A percentile compares a stretch with the other conserved stretches of the same genome.
phyloP scores from a whole-genome alignment of 1,284 basidiomycete species.

The Inonotus hispidus region DNA sequence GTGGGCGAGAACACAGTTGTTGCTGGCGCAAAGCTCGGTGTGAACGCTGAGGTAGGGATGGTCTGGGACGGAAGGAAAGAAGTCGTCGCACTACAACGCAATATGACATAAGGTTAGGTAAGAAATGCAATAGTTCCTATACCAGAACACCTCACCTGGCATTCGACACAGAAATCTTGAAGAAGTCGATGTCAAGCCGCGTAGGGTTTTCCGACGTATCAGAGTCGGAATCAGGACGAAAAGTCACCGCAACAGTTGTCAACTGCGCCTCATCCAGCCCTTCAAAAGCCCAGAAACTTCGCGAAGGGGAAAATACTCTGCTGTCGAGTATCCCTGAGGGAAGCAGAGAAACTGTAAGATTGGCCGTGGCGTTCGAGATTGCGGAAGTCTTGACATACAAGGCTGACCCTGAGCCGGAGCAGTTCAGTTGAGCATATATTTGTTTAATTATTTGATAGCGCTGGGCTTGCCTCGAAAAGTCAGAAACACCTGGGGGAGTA shows the following conservation, averaged over 20 bases:
- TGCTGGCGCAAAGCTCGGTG: conserved; percentile 28
- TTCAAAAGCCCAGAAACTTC: conserved; percentile 31
- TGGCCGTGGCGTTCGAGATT: conserved; percentile 44
- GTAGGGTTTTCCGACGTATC: conserved; percentile 12
- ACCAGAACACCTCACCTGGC: conserved; percentile 31
- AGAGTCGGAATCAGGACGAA: conserved; percentile 25
- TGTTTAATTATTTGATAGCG: not conserved
- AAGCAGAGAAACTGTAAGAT: conserved; percentile 41
- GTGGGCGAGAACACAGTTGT: conserved; percentile 20
- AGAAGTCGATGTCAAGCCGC: conserved; percentile 37
- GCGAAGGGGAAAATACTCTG: conserved; percentile 26
- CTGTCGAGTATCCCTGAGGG: conserved; percentile 27
- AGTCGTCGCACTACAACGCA: conserved; percentile 29
- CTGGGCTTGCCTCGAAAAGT: conserved; percentile 40
- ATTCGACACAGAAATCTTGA: conserved; percentile 36
- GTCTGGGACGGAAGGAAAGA: conserved; percentile 38
- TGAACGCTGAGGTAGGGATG: conserved; percentile 34
- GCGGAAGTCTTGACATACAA: conserved; percentile 40
- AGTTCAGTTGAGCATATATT: not conserved
- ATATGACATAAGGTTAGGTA: not conserved
- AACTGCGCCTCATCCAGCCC: conserved; percentile 34
- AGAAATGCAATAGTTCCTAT: not conserved
- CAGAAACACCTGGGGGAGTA: conserved; percentile 51
- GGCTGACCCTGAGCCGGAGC: conserved; percentile 34
- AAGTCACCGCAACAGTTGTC: conserved; percentile 41